Conservation (phyloP, 1,139 yeast species). For the Kodamaea arcana region DNA sequence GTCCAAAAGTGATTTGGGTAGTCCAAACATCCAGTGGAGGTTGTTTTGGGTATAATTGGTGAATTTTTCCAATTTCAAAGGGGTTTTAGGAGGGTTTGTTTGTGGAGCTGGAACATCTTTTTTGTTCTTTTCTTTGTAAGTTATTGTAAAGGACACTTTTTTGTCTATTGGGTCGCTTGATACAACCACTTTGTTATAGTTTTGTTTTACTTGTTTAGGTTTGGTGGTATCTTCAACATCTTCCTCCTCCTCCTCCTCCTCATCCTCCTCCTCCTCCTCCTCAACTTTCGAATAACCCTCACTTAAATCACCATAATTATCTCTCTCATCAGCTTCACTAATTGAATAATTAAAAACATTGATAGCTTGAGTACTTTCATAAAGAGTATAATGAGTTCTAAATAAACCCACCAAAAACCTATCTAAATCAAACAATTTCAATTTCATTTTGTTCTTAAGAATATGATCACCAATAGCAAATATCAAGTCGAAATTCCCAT, state of each 20-base stretch:
- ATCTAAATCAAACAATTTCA: constrained; percentile 14
- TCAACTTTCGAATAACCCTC: constrained; percentile 32
- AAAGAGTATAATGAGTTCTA: constrained; percentile 27
- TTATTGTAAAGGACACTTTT: constrained; percentile 21
- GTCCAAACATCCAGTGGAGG: constrained; percentile 44
- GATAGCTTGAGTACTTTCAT: constrained; percentile 39
- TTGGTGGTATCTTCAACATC: constrained; percentile 11
- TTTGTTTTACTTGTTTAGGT: constrained; percentile 11
- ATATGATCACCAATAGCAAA: constrained; percentile 42
- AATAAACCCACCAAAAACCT: constrained; percentile 26
- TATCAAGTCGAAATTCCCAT: constrained; percentile 40
- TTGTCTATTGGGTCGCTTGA: constrained; percentile 5
- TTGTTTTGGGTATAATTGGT: constrained; percentile 7
- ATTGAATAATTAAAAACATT: constrained; percentile 38
- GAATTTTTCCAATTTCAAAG: not conserved
- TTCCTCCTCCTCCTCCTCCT: constrained; percentile 13
- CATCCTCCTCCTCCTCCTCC: constrained; percentile 13
- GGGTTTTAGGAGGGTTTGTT: not conserved
- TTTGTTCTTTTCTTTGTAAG: constrained; percentile 17
- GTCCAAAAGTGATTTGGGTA: constrained; percentile 42
- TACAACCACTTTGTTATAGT: constrained; percentile 16
- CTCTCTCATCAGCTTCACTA: constrained; percentile 26
- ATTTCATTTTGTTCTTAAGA: constrained; percentile 20
- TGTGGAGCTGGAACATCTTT: constrained; percentile 5
- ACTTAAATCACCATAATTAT: constrained; percentile 32